phyloP scores from a whole-genome alignment of 1,284 basidiomycete genomes.

The Marasmius sp. region DNA sequence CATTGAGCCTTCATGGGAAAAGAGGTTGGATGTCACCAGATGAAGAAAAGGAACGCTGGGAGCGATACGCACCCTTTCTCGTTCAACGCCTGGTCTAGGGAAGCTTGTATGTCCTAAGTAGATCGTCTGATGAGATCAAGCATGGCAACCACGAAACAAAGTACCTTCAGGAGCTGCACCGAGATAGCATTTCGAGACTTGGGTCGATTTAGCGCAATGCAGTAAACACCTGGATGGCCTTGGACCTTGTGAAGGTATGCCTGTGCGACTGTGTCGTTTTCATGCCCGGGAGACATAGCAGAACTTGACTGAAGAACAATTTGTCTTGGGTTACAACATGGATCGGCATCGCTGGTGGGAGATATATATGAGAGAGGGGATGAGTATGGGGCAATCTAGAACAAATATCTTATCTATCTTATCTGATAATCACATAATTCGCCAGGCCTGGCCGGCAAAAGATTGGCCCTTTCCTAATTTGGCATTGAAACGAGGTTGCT shows the following conservation, averaged over 20 bases:
- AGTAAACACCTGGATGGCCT: slow-evolving; percentile 11
- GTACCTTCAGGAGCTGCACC: slow-evolving; percentile 8
- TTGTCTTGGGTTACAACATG: background rate
- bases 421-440: background rate
- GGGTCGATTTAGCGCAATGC: slow-evolving; percentile 13
- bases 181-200: slow-evolving; percentile 14
- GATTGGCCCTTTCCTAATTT: background rate
- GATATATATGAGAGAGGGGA: background rate
- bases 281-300: background rate
- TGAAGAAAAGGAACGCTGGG: background rate
- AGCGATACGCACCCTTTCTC: slow-evolving; percentile 4
- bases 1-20: slow-evolving; percentile 53
- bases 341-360: background rate
- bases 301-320: background rate
- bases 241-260: slow-evolving; percentile 14
- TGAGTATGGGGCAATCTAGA: background rate
- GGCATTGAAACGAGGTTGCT: too few species aligned
- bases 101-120: slow-evolving; percentile 2
- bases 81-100: slow-evolving; percentile 3
- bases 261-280: slow-evolving; percentile 7
- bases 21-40: background rate
- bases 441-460: background rate
- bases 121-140: background rate
- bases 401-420: background rate
- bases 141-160: background rate